A percentile compares a stretch with the other conserved stretches of the same genome.
Conservation (phyloP, 2,329 filamentous ascomycete species). For the Talaromyces sp. region DNA sequence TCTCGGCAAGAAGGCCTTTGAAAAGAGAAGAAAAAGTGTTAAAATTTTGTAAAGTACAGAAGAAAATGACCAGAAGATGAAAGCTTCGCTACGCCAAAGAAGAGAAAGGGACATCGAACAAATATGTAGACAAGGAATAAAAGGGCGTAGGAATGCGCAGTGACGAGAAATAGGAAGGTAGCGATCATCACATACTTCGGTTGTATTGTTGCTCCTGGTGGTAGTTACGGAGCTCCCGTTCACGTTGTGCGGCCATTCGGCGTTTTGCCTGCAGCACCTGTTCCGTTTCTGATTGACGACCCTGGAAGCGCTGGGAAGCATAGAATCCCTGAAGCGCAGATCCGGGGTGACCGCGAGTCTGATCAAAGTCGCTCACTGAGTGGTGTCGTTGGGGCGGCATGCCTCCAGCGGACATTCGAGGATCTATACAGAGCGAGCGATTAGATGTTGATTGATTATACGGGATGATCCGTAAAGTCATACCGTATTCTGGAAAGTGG, state of each 20-base stretch:
- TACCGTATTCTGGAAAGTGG: slow-evolving; percentile 60
- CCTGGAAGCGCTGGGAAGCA: slow-evolving; percentile 86
- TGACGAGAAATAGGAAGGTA: slow-evolving; percentile 24
- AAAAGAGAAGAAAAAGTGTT: slow-evolving; percentile 40
- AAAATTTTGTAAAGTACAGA: slow-evolving; percentile 44
- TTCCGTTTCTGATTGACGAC: slow-evolving; percentile 85
- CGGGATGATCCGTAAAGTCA: slow-evolving; percentile 31
- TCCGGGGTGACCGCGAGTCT: slow-evolving; percentile 62
- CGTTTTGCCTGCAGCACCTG: slow-evolving; percentile 99
- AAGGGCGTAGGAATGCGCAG: slow-evolving; percentile 14
- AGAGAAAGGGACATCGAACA: slow-evolving; percentile 35
- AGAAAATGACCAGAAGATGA: slow-evolving; percentile 20
- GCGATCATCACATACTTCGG: slow-evolving; percentile 68
- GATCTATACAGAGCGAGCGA: slow-evolving; percentile 52
- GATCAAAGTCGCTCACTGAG: slow-evolving; percentile 79
- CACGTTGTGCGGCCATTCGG: slow-evolving; percentile 97
- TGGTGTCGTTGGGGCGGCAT: slow-evolving; percentile 69
- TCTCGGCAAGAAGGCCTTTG: slow-evolving; percentile 63
- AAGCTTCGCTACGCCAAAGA: slow-evolving; percentile 38
- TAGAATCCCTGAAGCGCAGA: slow-evolving; percentile 92
- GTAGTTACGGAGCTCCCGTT: slow-evolving; percentile 98
- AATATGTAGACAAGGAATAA: slow-evolving; percentile 31
- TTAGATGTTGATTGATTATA: slow-evolving; percentile 11
- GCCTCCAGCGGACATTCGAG: slow-evolving; percentile 60
- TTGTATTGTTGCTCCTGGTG: slow-evolving; percentile 99